Conservation (phyloP, 2,329 filamentous ascomycete species). For the Exserohilum rostratum region DNA sequence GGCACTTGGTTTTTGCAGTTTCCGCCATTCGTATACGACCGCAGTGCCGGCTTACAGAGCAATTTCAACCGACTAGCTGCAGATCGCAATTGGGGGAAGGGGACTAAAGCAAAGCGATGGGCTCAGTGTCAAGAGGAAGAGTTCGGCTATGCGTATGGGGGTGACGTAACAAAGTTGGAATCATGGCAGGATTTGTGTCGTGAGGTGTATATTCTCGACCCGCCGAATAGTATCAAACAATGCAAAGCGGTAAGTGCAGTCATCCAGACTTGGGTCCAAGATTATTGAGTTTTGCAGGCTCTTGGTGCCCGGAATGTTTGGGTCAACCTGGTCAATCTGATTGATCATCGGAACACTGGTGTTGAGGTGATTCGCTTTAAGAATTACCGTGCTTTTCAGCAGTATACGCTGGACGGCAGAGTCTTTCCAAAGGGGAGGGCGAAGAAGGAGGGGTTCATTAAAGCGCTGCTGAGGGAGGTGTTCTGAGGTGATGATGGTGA, state of each 20-base stretch:
- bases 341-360: slow-evolving; percentile 23
- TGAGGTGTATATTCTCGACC: slow-evolving; percentile 18
- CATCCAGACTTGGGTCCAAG: neutral
- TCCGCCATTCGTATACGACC: slow-evolving; percentile 8
- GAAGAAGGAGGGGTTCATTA: slow-evolving; percentile 32
- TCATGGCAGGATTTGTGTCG: slow-evolving; percentile 27
- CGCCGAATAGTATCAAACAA: slow-evolving; percentile 18
- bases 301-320: slow-evolving; percentile 17
- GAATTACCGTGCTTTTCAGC: slow-evolving; percentile 11
- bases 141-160: slow-evolving; percentile 12
- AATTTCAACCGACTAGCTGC: slow-evolving; percentile 17
- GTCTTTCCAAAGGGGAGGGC: slow-evolving; percentile 16
- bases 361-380: slow-evolving; percentile 20
- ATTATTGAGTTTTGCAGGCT: slow-evolving; percentile 2
- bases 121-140: slow-evolving; percentile 10
- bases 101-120: slow-evolving; percentile 7
- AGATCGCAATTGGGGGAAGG: slow-evolving; percentile 8
- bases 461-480: slow-evolving; percentile 22
- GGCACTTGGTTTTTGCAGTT: slow-evolving; percentile 12
- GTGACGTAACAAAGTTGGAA: slow-evolving; percentile 15
- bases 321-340: slow-evolving; percentile 30
- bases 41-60: neutral
- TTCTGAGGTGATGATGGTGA: neutral
- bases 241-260: slow-evolving; percentile 20
- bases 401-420: slow-evolving; percentile 12